Evolutionary conservation across 495 filamentous ascomycete genomes (phyloP).

Genomic region (Daldinia caldariorum): DNA sequence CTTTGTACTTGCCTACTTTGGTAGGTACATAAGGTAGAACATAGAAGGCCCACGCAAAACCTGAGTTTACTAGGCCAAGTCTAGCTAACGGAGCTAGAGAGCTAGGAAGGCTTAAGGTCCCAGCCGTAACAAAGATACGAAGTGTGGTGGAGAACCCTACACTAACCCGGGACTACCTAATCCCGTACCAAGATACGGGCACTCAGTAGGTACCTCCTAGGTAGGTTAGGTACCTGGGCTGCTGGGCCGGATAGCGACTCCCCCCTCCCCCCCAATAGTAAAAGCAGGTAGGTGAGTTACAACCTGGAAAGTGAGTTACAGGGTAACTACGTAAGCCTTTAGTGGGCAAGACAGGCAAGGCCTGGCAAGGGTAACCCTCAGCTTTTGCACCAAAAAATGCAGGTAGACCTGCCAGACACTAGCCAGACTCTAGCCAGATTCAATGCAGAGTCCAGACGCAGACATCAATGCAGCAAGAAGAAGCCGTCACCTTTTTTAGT

Average conservation of each 20-base stretch:
- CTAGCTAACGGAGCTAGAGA: constrained; percentile 17
- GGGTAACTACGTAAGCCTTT: constrained; percentile 10
- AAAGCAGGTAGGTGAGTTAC: constrained; percentile 22
- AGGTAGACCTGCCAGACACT: neutral
- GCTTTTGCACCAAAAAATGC: neutral
- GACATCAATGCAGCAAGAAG: neutral
- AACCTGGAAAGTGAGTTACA: no score
- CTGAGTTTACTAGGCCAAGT: constrained; percentile 2
- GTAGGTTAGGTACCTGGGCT: constrained; percentile 6
- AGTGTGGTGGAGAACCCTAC: constrained; percentile 18
- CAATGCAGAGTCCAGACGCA: constrained; percentile 1
- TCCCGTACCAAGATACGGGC: constrained; percentile 18
- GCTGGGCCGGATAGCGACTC: constrained; percentile 21
- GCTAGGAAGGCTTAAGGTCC: neutral
- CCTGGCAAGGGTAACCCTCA: constrained; percentile 1
- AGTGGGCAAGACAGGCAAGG: neutral
- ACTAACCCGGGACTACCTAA: neutral
- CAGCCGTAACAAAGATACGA: constrained; percentile 28
- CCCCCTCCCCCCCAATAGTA: constrained; percentile 9
- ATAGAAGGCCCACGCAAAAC: constrained; percentile 5
- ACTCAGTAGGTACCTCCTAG: no score
- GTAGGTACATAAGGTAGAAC: neutral
- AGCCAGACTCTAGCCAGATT: neutral
- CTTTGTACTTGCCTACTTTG: constrained; percentile 9
- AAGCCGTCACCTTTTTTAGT: constrained; percentile 7